Evolutionary conservation across 2,329 filamentous ascomycete genomes (phyloP).

Genomic region (Xylaria digitata): DNA sequence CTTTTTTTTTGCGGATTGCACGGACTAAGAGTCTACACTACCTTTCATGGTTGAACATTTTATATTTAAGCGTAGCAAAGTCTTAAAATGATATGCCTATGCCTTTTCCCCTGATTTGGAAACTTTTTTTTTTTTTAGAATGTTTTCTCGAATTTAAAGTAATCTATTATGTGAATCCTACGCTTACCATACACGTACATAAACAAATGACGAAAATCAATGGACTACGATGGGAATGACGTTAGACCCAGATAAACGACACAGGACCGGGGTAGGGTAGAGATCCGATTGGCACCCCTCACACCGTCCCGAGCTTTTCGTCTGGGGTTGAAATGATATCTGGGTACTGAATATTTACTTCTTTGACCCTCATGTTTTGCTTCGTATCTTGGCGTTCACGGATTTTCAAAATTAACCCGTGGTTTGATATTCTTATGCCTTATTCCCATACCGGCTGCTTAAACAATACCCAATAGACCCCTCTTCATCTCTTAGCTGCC

Average conservation of each 20-base stretch:
- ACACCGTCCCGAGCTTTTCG: neutral
- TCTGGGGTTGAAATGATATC: constrained; percentile 16
- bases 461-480: constrained; percentile 29
- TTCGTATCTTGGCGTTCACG: constrained; percentile 4
- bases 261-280: constrained; percentile 1
- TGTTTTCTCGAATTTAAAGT: neutral
- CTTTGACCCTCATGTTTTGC: neutral
- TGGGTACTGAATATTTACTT: constrained; percentile 9
- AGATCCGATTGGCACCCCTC: constrained; percentile 26
- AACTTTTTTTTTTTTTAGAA: neutral
- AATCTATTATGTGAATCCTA: constrained; percentile 19
- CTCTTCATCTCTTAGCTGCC: neutral
- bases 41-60: too few relatives aligned
- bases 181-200: constrained; percentile 23
- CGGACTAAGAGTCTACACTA: too few relatives aligned
- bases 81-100: too few relatives aligned
- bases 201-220: constrained; percentile 18
- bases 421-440: neutral
- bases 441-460: neutral
- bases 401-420: neutral
- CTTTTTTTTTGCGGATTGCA: neutral
- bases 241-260: constrained; percentile 13
- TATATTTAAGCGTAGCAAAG: too few relatives aligned
- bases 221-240: constrained; percentile 13
- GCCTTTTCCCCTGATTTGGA: neutral